Conservation (phyloP, 106 monocot genomes). For the Dendrobium officinale region DNA sequence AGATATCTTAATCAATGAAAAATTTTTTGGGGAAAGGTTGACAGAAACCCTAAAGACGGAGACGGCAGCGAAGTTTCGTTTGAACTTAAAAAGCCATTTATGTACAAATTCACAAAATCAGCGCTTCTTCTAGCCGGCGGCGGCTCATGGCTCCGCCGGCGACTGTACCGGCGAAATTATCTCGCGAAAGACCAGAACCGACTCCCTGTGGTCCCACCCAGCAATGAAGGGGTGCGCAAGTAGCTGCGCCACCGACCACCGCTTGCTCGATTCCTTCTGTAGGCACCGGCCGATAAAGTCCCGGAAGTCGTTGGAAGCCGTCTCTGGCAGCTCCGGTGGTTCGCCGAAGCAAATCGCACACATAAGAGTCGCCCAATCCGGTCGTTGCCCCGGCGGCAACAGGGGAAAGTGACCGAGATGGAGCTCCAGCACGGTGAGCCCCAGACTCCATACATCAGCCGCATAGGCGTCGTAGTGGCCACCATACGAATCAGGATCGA, state of each 20-base stretch:
- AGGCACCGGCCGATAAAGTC: constrained; percentile 68
- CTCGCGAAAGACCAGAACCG: constrained; percentile 24
- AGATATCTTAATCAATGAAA: not conserved
- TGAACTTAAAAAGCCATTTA: not conserved
- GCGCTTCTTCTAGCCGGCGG: not conserved
- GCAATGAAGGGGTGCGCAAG: constrained; percentile 70
- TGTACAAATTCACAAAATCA: not conserved
- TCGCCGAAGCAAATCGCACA: constrained; percentile 94
- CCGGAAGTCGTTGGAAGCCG: constrained; percentile 41
- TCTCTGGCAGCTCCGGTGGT: constrained; percentile 30
- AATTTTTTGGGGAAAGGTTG: not conserved
- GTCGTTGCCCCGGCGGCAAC: constrained; percentile 55
- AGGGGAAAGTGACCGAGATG: constrained; percentile 59
- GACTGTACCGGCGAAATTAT: not conserved
- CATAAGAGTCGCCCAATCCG: constrained; percentile 88
- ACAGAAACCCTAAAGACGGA: not conserved
- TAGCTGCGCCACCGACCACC: constrained; percentile 65
- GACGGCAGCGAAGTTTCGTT: not conserved
- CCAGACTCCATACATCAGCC: constrained; percentile 82
- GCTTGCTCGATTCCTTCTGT: constrained; percentile 53
- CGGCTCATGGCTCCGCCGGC: not conserved
- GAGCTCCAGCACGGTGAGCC: constrained; percentile 65
- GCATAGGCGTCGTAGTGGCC: constrained; percentile 58
- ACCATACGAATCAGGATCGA: constrained; percentile 60
- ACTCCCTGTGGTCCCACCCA: constrained; percentile 22